phyloP scores from a whole-genome alignment of 805 yeast species.

The Starmerella apis region DNA sequence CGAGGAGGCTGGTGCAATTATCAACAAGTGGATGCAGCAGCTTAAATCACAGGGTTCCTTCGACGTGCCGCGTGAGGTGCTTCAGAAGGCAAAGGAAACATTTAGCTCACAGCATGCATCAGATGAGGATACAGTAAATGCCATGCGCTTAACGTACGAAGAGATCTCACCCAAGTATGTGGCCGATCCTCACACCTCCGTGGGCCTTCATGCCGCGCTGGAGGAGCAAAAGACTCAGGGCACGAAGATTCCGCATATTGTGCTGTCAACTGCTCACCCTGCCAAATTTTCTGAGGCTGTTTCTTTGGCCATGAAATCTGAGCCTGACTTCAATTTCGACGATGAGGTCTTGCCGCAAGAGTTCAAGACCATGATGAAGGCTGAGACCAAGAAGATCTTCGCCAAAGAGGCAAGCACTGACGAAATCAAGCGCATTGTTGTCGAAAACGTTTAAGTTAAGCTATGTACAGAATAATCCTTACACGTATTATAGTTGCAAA shows the following conservation, averaged over 20 bases:
- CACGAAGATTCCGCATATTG: constrained; percentile 41
- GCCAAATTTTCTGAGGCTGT: constrained; percentile 98
- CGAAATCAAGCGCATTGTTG: constrained; percentile 62
- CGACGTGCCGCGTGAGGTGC: constrained; percentile 52
- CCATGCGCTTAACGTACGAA: constrained; percentile 62
- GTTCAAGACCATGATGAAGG: constrained; percentile 55
- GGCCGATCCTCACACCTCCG: constrained; percentile 93
- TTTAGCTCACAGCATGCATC: constrained; percentile 73
- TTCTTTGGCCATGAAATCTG: constrained; percentile 56
- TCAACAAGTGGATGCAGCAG: constrained; percentile 66
- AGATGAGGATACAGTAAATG: constrained; percentile 64
- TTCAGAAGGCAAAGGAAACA: constrained; percentile 53
- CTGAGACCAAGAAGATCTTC: constrained; percentile 69
- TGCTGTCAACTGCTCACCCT: constrained; percentile 96
- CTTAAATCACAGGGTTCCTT: constrained; percentile 71
- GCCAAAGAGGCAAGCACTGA: constrained; percentile 21
- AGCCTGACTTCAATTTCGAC: constrained; percentile 73
- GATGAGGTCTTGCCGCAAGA: constrained; percentile 81
- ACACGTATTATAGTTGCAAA: no score
- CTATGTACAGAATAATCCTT: neutral
- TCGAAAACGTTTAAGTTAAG: constrained; percentile 48
- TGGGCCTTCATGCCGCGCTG: constrained; percentile 75
- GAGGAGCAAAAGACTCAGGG: constrained; percentile 38
- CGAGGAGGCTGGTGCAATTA: constrained; percentile 59
- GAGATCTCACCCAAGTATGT: constrained; percentile 56